phyloP scores from a whole-genome alignment of 2,329 filamentous ascomycete genomes.

The Sarocladiaceae sp. region DNA sequence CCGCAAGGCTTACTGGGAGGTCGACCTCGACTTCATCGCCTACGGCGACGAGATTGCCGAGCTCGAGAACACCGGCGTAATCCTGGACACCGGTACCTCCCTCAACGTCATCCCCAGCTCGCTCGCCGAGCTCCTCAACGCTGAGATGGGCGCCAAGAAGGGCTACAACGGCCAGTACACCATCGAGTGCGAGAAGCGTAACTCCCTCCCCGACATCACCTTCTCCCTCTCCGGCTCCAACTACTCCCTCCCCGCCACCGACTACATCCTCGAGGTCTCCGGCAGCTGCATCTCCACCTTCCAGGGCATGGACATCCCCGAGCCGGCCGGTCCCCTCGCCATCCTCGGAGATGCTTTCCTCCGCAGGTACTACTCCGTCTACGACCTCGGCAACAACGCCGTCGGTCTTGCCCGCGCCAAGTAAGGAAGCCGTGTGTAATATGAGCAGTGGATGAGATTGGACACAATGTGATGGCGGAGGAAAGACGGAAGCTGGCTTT shows the following conservation, averaged over 20 bases:
- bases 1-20: conserved; percentile 99
- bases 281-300: conserved; percentile 96
- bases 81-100: conserved; percentile 97
- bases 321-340: conserved; percentile 82
- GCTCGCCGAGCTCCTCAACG: conserved; percentile 93
- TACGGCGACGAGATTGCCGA: conserved; percentile 84
- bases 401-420: conserved; percentile 88
- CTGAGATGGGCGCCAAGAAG: conserved; percentile 98
- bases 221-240: conserved; percentile 89
- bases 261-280: conserved; percentile 95
- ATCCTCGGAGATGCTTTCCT: conserved; percentile 89
- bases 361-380: conserved; percentile 91
- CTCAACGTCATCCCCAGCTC: conserved; percentile 90
- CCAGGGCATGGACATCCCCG: conserved; percentile 92
- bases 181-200: conserved; percentile 81
- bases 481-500: neutral
- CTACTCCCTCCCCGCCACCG: conserved; percentile 82
- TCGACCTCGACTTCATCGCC: conserved; percentile 87
- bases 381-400: conserved; percentile 84
- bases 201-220: conserved; percentile 81
- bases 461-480: neutral
- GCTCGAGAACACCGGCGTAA: conserved; percentile 90
- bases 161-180: conserved; percentile 95
- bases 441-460: neutral
- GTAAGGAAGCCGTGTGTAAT: conserved; percentile 24